Percentiles rank a stretch among this genome's conserved stretches.
Evolutionary conservation across 2,329 filamentous ascomycete species (phyloP).

Genomic region (Aplosporella prunicola): DNA sequence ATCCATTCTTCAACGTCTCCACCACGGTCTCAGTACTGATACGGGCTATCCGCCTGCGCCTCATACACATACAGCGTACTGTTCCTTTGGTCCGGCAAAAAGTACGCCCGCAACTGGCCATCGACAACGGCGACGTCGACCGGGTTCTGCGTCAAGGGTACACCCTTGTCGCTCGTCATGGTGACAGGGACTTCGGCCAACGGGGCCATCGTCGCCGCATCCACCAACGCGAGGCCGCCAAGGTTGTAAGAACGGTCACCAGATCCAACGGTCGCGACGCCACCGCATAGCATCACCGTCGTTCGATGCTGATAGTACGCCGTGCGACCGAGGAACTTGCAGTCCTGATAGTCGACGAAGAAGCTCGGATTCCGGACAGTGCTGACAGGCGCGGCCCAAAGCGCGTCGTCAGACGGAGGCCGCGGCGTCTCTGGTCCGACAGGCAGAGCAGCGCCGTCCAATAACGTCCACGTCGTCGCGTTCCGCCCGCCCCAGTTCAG

Average conservation of each 20-base stretch:
- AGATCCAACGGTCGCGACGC: constrained; percentile 32
- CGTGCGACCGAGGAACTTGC: constrained; percentile 40
- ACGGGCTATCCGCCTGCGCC: constrained; percentile 17
- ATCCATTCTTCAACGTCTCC: too few species aligned
- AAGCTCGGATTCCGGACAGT: constrained; percentile 32
- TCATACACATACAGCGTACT: constrained; percentile 42
- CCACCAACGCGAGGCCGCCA: constrained; percentile 41
- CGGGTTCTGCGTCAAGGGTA: constrained; percentile 40
- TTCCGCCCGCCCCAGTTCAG: neutral
- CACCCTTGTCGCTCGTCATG: constrained; percentile 31
- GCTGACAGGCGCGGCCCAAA: constrained; percentile 16
- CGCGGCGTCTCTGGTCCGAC: too few species aligned
- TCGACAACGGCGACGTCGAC: constrained; percentile 38
- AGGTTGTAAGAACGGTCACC: constrained; percentile 26
- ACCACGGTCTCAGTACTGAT: too few species aligned
- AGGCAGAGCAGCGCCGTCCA: too few species aligned
- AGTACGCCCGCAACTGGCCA: constrained; percentile 38
- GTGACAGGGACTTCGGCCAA: constrained; percentile 39
- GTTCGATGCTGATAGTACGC: constrained; percentile 25
- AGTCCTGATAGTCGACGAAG: constrained; percentile 44
- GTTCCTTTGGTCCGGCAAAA: constrained; percentile 39
- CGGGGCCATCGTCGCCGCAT: constrained; percentile 36
- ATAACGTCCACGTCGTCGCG: neutral
- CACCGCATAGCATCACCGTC: constrained; percentile 41
- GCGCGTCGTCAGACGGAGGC: neutral